Evolutionary conservation across 2,329 filamentous ascomycete genomes (phyloP), one percentile per base, ranked within the genome.

Genomic region (Bipolaris victoriae): DNA sequence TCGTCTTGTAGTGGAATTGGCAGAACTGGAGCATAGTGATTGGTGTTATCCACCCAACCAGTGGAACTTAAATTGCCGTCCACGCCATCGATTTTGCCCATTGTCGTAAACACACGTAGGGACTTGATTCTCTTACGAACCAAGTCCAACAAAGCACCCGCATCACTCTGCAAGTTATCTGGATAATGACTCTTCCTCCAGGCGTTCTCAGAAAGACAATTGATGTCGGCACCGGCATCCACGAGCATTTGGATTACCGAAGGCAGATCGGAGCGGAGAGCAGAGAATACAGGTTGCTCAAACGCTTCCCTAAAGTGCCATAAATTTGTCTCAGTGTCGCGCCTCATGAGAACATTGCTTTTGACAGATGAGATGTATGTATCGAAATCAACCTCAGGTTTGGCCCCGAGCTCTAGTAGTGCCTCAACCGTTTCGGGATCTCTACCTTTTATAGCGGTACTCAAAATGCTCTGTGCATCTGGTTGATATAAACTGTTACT

Each of bases 281-380:
- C 90, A 3, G 81, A 56, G 9, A 92, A 79, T 13, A 95, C 77
- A 0, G 91, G 90, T 67, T 94, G 90, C 52, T 84, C 79, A 10
- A 83, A 68, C 1, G 65, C 70, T 5, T 73, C 58, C 3, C 79
- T 72, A 70, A 87, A 90, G 0, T 65, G 64, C 1, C 74, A 72
- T 55, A 82, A 75, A 52, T 86, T 87, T 0, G 73, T 48, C 20
- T 88, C 83, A 18, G 78, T 64, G 3, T 31, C 13, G 9, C 11
- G 7, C n/a, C 80, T 63, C 18, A 71, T 69, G 3, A 80, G 65
- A 40, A 75, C 78, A 0, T 79, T 73, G 0, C 77, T 78, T 35
- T 85, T 72, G 60, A 81, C 82, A 0, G 83, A 78, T 67, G 87
- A 88, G 39, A 89, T 76, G 82, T 86, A 92, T 3, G 80, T 80